Conservation (phyloP, 2,329 filamentous ascomycete species). For the Myriosclerotinia curreyana region DNA sequence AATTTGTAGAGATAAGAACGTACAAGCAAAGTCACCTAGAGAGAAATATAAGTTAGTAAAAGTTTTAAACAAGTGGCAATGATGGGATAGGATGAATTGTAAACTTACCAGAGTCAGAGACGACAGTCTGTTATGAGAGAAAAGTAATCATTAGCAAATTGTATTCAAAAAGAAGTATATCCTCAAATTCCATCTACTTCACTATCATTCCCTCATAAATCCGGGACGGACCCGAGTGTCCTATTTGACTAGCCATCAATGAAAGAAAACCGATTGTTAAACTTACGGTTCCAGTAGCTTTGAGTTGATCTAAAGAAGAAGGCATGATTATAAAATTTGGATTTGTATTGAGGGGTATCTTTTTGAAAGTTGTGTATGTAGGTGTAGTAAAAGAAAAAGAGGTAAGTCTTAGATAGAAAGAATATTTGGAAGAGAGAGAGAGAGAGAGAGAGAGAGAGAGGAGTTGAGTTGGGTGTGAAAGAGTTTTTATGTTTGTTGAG, state of each 20-base stretch:
- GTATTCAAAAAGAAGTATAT: neutral
- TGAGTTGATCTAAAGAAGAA: slow-evolving; percentile 92
- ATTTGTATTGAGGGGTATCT: slow-evolving; percentile 26
- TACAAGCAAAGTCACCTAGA: slow-evolving; percentile 73
- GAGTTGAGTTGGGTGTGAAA: slow-evolving; percentile 20
- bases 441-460: too few relatives aligned
- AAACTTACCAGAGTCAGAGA: slow-evolving; percentile 86
- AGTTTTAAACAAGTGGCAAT: slow-evolving; percentile 12
- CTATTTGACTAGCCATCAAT: slow-evolving; percentile 10
- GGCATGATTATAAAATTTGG: slow-evolving; percentile 58
- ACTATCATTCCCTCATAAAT: neutral
- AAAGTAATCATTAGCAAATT: slow-evolving; percentile 21
- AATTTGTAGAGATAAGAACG: slow-evolving; percentile 43
- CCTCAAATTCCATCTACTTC: slow-evolving; percentile 7
- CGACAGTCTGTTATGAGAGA: slow-evolving; percentile 68
- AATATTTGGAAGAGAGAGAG: too few relatives aligned
- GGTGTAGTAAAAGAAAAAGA: too few relatives aligned
- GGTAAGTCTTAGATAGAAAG: too few relatives aligned
- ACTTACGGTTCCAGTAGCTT: slow-evolving; percentile 93
- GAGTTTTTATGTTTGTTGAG: slow-evolving; percentile 18
- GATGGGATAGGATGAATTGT: slow-evolving; percentile 14
- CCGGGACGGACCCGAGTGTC: neutral
- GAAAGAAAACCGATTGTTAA: slow-evolving; percentile 30
- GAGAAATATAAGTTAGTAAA: slow-evolving; percentile 28
- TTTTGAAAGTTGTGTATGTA: slow-evolving; percentile 15